Base-by-base conservation (phyloP, 2,329 filamentous ascomycete genomes). In the Cyanodermella asteris region DNA sequence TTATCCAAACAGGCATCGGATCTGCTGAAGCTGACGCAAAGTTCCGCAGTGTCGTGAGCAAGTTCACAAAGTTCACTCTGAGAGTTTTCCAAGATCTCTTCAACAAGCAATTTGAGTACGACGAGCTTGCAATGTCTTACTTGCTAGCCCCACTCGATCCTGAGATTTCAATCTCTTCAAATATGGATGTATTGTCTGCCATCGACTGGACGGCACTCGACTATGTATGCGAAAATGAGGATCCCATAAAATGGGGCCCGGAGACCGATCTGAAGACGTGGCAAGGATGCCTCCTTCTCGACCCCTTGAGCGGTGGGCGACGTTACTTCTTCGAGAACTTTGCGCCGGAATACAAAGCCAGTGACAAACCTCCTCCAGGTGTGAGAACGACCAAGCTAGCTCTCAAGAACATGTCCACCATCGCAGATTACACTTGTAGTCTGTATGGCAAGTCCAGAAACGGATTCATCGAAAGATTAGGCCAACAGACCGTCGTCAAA, bases 371-470 rank as follows among this genome's bases (percentile, higher is more conserved):
- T 5, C 74, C 75, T 0, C 47, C 55, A 1, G 54, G 52, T 61
- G 10, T 58, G 58, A 4, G 49, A 49, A 32, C 20, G 5, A 6
- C 11, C 11, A n/a, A n/a, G n/a, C n/a, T n/a, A n/a, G n/a, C 20
- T 7, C 51, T 37, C 44, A 59, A 32, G 37, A 42, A 45, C 46
- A 64, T 46, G 42, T 55, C 57, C 12, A 72, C 64, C 27, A 91
- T 94, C 34, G 62, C 84, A 33, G 72, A 82, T 36, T 94, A 87
- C 47, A 81, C 72, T 25, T 63, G 75, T 37, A 91, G 77, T 42
- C 53, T 82, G 11, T 84, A 65, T 49, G 55, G 58, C 5, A 73
- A 68, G 13, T 49, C 67, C 31, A 55, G 65, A 27, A 34, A 49
- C n/a, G n/a, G n/a, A n/a, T n/a, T n/a, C n/a, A n/a, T n/a, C n/a